Percentiles rank a stretch among this genome's conserved stretches.
These are phyloP conservation scores for Cercospora nicotianae DNA, from an alignment of 2,329 filamentous ascomycete genomes.

Conservation along the genomic window DNA sequence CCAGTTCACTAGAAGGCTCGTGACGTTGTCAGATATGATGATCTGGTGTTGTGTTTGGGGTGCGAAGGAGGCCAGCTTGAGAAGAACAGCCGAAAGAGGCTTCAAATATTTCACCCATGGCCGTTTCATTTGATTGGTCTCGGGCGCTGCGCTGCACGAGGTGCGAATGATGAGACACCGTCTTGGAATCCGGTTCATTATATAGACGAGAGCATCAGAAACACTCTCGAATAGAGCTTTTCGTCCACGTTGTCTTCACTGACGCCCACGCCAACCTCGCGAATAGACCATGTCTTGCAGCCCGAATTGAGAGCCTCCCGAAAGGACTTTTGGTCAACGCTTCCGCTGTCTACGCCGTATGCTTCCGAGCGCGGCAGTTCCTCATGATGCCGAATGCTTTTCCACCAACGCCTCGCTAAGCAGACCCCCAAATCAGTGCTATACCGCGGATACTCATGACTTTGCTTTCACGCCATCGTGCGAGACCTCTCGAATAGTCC, in stretches of 20 bases:
- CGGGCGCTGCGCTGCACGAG: neutral
- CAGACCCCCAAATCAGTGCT: too few relatives aligned
- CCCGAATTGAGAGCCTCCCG: neutral
- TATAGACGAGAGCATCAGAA: neutral
- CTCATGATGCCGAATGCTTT: neutral
- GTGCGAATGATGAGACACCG: neutral
- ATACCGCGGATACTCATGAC: conserved; percentile 14
- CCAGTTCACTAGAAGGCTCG: neutral
- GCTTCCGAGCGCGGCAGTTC: neutral
- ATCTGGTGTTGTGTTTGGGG: neutral
- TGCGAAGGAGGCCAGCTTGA: neutral
- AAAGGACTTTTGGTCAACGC: neutral
- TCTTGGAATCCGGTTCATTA: neutral
- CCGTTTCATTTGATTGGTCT: neutral
- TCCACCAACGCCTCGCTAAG: conserved; percentile 16
- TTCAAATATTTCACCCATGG: neutral
- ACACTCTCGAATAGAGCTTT: neutral
- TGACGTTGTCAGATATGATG: neutral
- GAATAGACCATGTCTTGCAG: neutral
- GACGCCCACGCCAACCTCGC: neutral
- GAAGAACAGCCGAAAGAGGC: neutral
- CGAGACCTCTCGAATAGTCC: conserved; percentile 16
- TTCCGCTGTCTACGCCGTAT: neutral
- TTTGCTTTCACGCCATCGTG: conserved; percentile 17
- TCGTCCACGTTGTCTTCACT: neutral